phyloP scores from a whole-genome alignment of 257 asterid species.

The Primulina huaijiensis region DNA sequence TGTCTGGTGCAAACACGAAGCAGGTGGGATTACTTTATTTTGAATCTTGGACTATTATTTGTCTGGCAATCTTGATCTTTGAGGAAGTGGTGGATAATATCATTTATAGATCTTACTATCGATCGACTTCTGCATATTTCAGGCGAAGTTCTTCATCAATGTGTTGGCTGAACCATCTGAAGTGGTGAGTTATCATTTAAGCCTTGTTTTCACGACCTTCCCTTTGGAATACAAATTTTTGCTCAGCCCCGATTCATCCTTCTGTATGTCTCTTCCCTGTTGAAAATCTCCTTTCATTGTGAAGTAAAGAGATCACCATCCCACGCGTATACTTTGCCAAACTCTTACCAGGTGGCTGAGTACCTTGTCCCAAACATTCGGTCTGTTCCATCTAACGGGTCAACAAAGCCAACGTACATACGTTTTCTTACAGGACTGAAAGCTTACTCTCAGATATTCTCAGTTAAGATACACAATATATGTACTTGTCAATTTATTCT shows the following conservation, averaged over 20 bases:
- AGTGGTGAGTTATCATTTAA: constrained; percentile 48
- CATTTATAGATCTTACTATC: neutral
- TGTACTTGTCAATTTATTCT: neutral
- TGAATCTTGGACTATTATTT: neutral
- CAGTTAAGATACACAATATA: constrained; percentile 47
- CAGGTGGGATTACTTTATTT: constrained; percentile 45
- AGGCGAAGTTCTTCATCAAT: constrained; percentile 97
- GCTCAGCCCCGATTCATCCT: neutral
- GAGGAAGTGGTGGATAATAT: constrained; percentile 10
- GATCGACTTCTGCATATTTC: constrained; percentile 23
- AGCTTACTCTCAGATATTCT: constrained; percentile 91
- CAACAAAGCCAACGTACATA: constrained; percentile 83
- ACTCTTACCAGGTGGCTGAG: constrained; percentile 61
- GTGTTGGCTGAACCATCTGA: constrained; percentile 96
- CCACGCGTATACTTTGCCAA: neutral
- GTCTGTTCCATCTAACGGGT: constrained; percentile 64
- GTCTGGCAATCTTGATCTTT: constrained; percentile 14
- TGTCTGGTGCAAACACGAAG: constrained; percentile 93
- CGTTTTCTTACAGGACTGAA: constrained; percentile 90
- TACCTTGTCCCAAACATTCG: constrained; percentile 83
- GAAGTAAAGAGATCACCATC: too few relatives aligned
- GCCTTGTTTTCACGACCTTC: neutral
- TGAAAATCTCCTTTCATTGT: too few relatives aligned
- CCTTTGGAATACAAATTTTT: neutral
- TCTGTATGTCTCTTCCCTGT: neutral